Conservation (phyloP, 176 grass and related monocot genomes). For the Musa schizocarpa region DNA sequence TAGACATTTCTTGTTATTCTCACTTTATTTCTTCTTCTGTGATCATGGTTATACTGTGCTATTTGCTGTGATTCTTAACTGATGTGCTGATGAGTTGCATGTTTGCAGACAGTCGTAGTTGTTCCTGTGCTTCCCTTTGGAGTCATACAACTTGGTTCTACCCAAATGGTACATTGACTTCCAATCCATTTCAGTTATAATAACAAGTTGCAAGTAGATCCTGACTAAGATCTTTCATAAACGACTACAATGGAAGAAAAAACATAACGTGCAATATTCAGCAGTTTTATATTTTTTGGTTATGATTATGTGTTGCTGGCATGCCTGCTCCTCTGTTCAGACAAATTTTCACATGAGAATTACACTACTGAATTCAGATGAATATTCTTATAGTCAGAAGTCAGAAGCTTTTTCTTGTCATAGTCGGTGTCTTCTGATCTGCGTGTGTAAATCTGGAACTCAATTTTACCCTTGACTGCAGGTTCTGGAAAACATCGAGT, state of each 20-base stretch:
- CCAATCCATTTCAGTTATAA: background rate
- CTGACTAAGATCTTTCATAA: background rate
- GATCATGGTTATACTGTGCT: background rate
- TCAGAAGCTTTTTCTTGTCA: background rate
- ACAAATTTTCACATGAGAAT: background rate
- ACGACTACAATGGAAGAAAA: background rate
- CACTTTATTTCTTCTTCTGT: constrained; percentile 1
- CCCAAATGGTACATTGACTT: constrained; percentile 37
- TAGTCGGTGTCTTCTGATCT: background rate
- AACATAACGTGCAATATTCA: background rate
- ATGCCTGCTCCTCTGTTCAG: background rate
- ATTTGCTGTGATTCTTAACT: background rate
- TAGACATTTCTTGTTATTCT: constrained; percentile 9
- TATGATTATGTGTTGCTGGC: background rate
- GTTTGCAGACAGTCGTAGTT: constrained; percentile 61
- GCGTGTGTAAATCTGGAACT: constrained; percentile 11
- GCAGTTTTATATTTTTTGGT: background rate
- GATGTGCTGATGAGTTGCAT: constrained; percentile 21
- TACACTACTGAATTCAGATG: background rate
- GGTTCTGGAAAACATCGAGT: constrained; percentile 67
- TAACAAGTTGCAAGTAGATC: background rate
- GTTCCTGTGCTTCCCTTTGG: constrained; percentile 68
- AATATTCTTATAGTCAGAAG: background rate
- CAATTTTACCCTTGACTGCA: constrained; percentile 17
- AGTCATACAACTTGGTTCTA: constrained; percentile 67